Evolutionary conservation across 306 rosid species (phyloP).

Genomic region (Chamaecrista fasciculata): DNA sequence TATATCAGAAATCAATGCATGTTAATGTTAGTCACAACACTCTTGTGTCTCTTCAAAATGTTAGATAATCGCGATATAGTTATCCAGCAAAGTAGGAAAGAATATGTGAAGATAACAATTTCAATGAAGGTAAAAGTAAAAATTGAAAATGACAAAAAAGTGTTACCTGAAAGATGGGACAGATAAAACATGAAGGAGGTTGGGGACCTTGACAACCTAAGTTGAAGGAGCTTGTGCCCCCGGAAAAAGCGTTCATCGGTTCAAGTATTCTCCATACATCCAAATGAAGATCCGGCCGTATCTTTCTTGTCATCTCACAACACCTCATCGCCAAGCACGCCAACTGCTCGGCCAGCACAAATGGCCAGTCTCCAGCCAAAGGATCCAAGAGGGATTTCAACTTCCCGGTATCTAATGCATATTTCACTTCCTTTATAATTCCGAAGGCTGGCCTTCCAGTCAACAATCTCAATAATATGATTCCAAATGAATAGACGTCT

Average conservation of each 20-base stretch:
- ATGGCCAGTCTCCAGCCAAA: slow-evolving; percentile 97
- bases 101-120: neutral
- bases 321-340: slow-evolving; percentile 80
- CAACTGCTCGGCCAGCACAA: slow-evolving; percentile 81
- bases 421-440: slow-evolving; percentile 66
- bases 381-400: slow-evolving; percentile 71
- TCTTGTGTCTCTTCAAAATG: neutral
- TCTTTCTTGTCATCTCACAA: slow-evolving; percentile 62
- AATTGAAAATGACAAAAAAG: neutral
- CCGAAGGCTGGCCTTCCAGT: slow-evolving; percentile 79
- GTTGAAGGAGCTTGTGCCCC: slow-evolving; percentile 52
- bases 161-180: slow-evolving; percentile 91
- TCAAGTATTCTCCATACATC: slow-evolving; percentile 87
- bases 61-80: neutral
- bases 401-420: slow-evolving; percentile 62
- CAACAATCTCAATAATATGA: slow-evolving; percentile 67
- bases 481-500: slow-evolving; percentile 89
- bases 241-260: slow-evolving; percentile 72
- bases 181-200: slow-evolving; percentile 75
- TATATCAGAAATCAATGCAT: neutral
- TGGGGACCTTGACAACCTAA: slow-evolving; percentile 62
- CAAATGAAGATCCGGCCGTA: slow-evolving; percentile 66
- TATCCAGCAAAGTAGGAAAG: too few species aligned
- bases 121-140: neutral
- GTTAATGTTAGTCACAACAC: neutral